Base-by-base conservation (phyloP, 2,329 filamentous ascomycete species). In the Orbilia brochopaga region DNA sequence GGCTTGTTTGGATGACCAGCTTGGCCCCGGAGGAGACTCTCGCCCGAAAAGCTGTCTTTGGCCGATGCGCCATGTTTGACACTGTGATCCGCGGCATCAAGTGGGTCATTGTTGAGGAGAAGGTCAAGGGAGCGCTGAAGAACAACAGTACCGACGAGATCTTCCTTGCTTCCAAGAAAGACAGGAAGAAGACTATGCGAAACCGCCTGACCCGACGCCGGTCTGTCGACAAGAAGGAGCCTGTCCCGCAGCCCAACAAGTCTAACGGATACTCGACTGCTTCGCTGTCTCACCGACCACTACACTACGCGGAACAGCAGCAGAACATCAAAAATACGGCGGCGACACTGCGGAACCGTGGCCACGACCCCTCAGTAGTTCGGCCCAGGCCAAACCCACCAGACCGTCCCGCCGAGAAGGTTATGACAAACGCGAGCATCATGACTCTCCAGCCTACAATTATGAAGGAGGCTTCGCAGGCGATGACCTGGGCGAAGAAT, bases 1-100 rank as follows among this genome's bases (percentile, higher is more conserved):
- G 94, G 94, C 97, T 94, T 93, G 94, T 97, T 2, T 99, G 94
- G 94, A 97, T 99, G 84, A 95, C 87, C 76, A 97, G 93, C 83
- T 82, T 99, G 77, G 92, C 93, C 1, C 90, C 88, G 0, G 94
- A 99, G 77, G 94, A 99, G 81, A 90, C 92, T 0, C 80, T 87
- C 0, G 85, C 88, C 52, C 87, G 94, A 72, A 99, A 99, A 79
- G 89, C 92, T 4, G 91, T 92, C 0, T 99, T 99, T 79, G 94
- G 94, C 40, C 86, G 94, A 74, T 99, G 94, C 77, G 91, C 94
- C 19, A 84, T 99, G 42, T 85, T 97, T 51, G 94, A 99, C 79
- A 97, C 94, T 0, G 83, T 86, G 13, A 94, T 97, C 72, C 83
- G 84, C 46, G 86, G 87, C 60, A 91, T 91, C 21, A 89, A 88